These are phyloP conservation scores for Ascocoryne sarcoides DNA, from an alignment of 2,329 filamentous ascomycete genomes.

Conservation along the genomic window DNA sequence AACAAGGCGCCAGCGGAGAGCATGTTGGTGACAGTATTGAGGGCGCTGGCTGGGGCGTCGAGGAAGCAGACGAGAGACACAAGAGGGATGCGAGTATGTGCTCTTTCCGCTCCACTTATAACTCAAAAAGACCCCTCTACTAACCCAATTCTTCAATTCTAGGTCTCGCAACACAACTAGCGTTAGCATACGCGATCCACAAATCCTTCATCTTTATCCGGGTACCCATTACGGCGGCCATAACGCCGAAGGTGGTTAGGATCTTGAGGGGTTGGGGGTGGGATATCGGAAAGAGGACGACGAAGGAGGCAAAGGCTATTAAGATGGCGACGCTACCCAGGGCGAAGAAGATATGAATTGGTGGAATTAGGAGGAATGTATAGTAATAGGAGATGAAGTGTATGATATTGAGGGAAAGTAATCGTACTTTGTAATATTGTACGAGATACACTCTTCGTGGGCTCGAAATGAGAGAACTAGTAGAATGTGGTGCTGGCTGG, in stretches of 20 bases:
- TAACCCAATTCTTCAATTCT: background rate
- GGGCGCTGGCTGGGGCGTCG: conserved; percentile 50
- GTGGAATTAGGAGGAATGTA: too few relatives aligned
- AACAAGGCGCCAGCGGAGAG: conserved; percentile 36
- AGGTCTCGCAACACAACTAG: conserved; percentile 72
- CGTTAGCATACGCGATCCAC: conserved; percentile 91
- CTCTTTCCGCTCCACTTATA: background rate
- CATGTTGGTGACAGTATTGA: conserved; percentile 39
- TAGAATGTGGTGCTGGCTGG: too few relatives aligned
- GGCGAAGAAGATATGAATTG: too few relatives aligned
- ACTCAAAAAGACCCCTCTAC: conserved; percentile 8
- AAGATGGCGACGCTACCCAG: background rate
- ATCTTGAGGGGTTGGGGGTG: conserved; percentile 81
- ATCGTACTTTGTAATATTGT: too few relatives aligned
- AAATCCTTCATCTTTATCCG: conserved; percentile 95
- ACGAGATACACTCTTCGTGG: too few relatives aligned
- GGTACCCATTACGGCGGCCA: conserved; percentile 83
- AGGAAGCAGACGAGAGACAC: conserved; percentile 52
- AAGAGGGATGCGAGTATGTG: conserved; percentile 66
- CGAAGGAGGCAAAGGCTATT: conserved; percentile 28
- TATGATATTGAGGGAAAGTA: too few relatives aligned
- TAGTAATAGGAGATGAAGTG: too few relatives aligned
- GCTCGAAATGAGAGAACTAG: too few relatives aligned
- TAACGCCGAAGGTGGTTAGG: conserved; percentile 93
- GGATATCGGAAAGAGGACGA: conserved; percentile 75